These are phyloP conservation scores for Athelia psychrophila DNA, from an alignment of 1,284 basidiomycete genomes.

Conservation along the genomic window DNA sequence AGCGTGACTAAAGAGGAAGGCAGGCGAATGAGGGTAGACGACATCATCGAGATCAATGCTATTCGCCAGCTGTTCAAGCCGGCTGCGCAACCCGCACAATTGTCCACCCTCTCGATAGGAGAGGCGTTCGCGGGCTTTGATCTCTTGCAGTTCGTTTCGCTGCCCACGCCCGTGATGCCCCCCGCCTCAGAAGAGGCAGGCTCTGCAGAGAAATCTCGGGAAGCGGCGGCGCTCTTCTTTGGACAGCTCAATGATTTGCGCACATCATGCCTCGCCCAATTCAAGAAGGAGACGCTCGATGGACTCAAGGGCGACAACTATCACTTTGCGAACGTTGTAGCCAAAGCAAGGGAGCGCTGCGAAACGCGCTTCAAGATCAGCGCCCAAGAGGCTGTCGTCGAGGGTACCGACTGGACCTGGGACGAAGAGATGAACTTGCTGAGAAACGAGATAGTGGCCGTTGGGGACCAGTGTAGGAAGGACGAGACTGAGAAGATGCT, in stretches of 20 bases:
- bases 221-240: slow-evolving; percentile 93
- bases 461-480: slow-evolving; percentile 87
- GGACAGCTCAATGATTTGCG: slow-evolving; percentile 97
- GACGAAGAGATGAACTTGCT: slow-evolving; percentile 80
- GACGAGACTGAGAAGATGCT: slow-evolving; percentile 99
- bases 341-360: slow-evolving; percentile 57
- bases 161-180: neutral
- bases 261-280: slow-evolving; percentile 72
- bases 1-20: no score
- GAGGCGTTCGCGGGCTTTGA: neutral
- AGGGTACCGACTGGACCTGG: slow-evolving; percentile 76
- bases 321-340: slow-evolving; percentile 86
- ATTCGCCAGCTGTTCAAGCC: neutral
- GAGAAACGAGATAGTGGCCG: slow-evolving; percentile 74
- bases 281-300: slow-evolving; percentile 77
- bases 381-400: slow-evolving; percentile 65
- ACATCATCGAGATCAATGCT: no score
- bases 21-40: no score
- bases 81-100: neutral
- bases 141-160: no score
- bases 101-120: no score
- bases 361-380: slow-evolving; percentile 66
- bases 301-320: slow-evolving; percentile 81
- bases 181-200: no score
- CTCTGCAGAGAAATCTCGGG: no score